Percentiles rank a stretch among this genome's conserved stretches.
Conservation (phyloP, 495 filamentous ascomycete species). For the Talaromyces trachyspermus region DNA sequence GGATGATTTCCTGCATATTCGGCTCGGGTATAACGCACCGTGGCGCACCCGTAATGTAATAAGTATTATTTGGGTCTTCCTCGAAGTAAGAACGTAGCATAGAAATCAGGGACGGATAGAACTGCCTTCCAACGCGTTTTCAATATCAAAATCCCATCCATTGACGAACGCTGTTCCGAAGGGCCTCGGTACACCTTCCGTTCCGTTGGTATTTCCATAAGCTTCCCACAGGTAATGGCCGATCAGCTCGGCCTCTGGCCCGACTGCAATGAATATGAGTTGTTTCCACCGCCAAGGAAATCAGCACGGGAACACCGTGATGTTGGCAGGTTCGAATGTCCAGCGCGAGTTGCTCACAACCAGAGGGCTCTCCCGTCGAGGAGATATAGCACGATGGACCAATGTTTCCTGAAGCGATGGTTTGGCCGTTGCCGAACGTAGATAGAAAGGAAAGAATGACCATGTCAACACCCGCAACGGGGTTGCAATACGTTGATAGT, state of each 20-base stretch:
- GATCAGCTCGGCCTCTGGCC: conserved; percentile 35
- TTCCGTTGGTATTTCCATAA: conserved; percentile 25
- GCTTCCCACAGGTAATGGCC: conserved; percentile 47
- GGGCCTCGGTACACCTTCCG: conserved; percentile 24
- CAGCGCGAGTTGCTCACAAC: conserved; percentile 32
- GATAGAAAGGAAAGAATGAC: conserved; percentile 47
- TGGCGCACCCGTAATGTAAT: conserved; percentile 51
- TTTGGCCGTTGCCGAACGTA: conserved; percentile 23
- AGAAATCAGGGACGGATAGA: conserved; percentile 36
- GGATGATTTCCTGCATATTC: conserved; percentile 37
- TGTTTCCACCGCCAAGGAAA: conserved; percentile 41
- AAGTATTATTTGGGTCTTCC: conserved; percentile 33
- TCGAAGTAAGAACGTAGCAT: conserved; percentile 37
- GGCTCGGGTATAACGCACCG: conserved; percentile 50
- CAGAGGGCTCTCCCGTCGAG: not conserved
- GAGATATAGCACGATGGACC: conserved; percentile 15
- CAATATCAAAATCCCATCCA: conserved; percentile 54
- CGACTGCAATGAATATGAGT: conserved; percentile 29
- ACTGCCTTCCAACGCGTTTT: conserved; percentile 17
- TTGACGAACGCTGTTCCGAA: conserved; percentile 48
- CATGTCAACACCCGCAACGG: conserved; percentile 35
- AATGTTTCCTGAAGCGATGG: conserved; percentile 19
- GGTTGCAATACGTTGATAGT: conserved; percentile 21
- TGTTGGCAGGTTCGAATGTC: conserved; percentile 44
- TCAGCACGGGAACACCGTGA: conserved; percentile 38